These are phyloP conservation scores for Xylaria nigripes DNA, from an alignment of 495 filamentous ascomycete genomes.

Conservation along the genomic window DNA sequence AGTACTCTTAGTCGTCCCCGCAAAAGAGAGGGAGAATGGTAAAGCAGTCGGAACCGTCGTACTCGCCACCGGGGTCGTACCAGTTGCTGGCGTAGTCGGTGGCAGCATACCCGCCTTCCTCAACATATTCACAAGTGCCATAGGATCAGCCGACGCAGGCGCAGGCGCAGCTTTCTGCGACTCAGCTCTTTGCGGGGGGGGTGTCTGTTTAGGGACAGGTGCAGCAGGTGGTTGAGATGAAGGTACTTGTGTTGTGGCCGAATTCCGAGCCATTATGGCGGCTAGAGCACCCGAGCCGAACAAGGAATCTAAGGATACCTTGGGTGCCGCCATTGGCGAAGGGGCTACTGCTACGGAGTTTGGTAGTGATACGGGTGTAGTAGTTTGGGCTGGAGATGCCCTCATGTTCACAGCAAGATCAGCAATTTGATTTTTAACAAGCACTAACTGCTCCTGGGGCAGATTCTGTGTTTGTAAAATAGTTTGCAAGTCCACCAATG, in stretches of 20 bases:
- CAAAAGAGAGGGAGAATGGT: slow-evolving; percentile 22
- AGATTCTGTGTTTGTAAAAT: slow-evolving; percentile 73
- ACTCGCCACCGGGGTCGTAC: slow-evolving; percentile 33
- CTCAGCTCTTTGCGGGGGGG: slow-evolving; percentile 31
- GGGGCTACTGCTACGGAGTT: slow-evolving; percentile 27
- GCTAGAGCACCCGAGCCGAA: slow-evolving; percentile 47
- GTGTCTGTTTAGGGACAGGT: slow-evolving; percentile 29
- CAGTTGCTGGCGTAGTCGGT: slow-evolving; percentile 18
- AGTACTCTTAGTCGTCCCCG: slow-evolving; percentile 10
- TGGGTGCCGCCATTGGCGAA: slow-evolving; percentile 25
- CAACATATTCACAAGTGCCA: slow-evolving; percentile 41
- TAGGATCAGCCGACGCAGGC: slow-evolving; percentile 28
- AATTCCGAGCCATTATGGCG: slow-evolving; percentile 38
- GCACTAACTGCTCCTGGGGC: slow-evolving; percentile 67
- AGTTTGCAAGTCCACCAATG: slow-evolving; percentile 75
- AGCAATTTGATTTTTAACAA: slow-evolving; percentile 71
- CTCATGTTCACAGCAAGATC: slow-evolving; percentile 53
- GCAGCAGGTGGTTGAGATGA: slow-evolving; percentile 25
- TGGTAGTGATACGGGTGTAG: slow-evolving; percentile 26
- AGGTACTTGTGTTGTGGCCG: slow-evolving; percentile 30
- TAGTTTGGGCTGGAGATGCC: slow-evolving; percentile 29
- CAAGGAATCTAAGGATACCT: slow-evolving; percentile 42
- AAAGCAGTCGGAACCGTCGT: slow-evolving; percentile 29
- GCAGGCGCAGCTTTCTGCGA: slow-evolving; percentile 20
- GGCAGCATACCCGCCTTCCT: slow-evolving; percentile 42